phyloP scores from a whole-genome alignment of 2,329 filamentous ascomycete genomes.

The Colletotrichum musicola region DNA sequence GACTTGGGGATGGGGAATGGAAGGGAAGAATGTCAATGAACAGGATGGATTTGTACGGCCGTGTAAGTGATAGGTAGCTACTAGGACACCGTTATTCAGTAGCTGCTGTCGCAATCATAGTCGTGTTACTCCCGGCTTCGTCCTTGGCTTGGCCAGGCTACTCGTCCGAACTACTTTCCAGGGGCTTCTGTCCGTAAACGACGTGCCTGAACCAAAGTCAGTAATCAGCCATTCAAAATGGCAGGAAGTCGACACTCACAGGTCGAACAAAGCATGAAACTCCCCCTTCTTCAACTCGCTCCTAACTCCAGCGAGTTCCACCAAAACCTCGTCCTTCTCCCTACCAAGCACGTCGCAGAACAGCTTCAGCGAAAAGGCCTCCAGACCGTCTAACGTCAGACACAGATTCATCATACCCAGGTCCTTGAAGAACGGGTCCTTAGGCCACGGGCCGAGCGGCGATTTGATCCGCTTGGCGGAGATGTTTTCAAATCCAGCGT shows the following conservation, averaged over 20 bases:
- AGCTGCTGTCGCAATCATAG: too few relatives aligned
- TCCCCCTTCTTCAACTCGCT: conserved; percentile 46
- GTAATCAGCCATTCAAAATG: not conserved
- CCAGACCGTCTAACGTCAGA: conserved; percentile 40
- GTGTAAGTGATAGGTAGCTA: too few relatives aligned
- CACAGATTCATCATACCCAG: conserved; percentile 36
- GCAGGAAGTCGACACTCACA: conserved; percentile 28
- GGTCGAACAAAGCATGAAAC: conserved; percentile 44
- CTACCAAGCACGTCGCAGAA: conserved; percentile 48
- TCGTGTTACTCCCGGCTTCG: too few relatives aligned
- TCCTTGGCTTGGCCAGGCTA: too few relatives aligned
- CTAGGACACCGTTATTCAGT: too few relatives aligned
- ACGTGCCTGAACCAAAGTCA: conserved; percentile 22
- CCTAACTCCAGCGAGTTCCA: conserved; percentile 45
- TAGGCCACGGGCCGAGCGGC: conserved; percentile 50
- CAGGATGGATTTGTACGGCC: too few relatives aligned
- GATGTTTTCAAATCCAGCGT: conserved; percentile 52
- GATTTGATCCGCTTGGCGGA: conserved; percentile 49
- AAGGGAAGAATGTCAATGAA: too few relatives aligned
- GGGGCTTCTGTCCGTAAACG: conserved; percentile 38
- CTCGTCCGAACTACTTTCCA: not conserved
- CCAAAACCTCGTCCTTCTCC: conserved; percentile 44
- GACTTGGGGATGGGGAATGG: not conserved
- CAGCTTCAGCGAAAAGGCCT: conserved; percentile 43
- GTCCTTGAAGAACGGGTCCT: conserved; percentile 42